phyloP scores from a whole-genome alignment of 2,329 filamentous ascomycete species.

The Fusarium piperis region DNA sequence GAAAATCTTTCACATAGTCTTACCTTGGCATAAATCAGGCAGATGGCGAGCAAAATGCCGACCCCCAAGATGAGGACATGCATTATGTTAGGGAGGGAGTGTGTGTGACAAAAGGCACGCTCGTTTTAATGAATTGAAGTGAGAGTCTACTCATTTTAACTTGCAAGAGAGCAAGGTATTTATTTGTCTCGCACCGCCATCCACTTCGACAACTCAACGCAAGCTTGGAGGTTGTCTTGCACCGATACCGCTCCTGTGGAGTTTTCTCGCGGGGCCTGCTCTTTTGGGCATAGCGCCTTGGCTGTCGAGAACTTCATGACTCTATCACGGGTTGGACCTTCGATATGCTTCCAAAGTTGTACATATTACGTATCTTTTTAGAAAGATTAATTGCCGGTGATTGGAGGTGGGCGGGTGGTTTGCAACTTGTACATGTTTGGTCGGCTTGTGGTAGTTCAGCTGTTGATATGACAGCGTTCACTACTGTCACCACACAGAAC shows the following conservation, averaged over 20 bases:
- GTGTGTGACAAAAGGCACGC: neutral
- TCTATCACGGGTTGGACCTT: neutral
- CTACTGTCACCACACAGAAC: neutral
- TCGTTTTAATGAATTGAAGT: neutral
- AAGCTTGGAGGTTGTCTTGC: neutral
- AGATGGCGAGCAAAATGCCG: neutral
- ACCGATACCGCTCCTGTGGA: neutral
- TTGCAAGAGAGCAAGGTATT: neutral
- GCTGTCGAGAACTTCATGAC: neutral
- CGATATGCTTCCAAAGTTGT: neutral
- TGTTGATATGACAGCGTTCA: neutral
- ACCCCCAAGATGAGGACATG: neutral
- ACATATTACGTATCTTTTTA: neutral
- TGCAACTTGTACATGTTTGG: neutral
- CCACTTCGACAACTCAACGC: neutral
- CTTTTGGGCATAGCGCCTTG: neutral
- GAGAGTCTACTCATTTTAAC: neutral
- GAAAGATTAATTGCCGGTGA: neutral
- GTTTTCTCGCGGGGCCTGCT: conserved; percentile 4
- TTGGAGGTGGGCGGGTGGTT: neutral
- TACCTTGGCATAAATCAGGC: neutral
- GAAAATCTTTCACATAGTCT: neutral
- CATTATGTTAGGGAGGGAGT: neutral
- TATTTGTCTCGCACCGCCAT: neutral
- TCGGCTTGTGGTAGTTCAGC: neutral